Conservation (phyloP, 2,329 filamentous ascomycete genomes). For the Pseudonectria foliicola region DNA sequence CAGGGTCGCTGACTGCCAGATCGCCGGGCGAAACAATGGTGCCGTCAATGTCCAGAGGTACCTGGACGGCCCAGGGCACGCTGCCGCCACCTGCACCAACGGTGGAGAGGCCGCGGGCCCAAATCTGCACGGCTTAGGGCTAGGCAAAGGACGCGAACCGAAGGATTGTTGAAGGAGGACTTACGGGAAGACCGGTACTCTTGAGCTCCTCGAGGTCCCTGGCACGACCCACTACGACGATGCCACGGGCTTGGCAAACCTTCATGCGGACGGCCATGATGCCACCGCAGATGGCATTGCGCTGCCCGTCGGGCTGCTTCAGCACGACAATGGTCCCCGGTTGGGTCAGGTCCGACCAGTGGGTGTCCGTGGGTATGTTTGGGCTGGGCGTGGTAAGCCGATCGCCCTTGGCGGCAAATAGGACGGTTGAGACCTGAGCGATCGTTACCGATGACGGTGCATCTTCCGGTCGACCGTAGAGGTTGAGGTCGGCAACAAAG, state of each 20-base stretch:
- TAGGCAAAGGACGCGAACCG: conserved; percentile 6
- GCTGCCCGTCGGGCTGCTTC: conserved; percentile 56
- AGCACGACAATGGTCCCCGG: conserved; percentile 58
- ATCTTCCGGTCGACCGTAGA: conserved; percentile 23
- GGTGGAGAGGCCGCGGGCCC: conserved; percentile 49
- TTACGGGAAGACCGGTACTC: conserved; percentile 48
- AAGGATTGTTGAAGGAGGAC: conserved; percentile 18
- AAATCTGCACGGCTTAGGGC: conserved; percentile 35
- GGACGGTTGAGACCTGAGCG: conserved; percentile 52
- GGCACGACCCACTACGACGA: conserved; percentile 62
- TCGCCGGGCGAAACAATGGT: conserved; percentile 48
- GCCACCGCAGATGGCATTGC: conserved; percentile 67
- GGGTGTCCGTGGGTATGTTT: conserved; percentile 52
- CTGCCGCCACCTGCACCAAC: conserved; percentile 51
- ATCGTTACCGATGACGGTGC: conserved; percentile 27
- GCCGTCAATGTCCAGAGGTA: conserved; percentile 37
- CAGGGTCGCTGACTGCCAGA: conserved; percentile 60
- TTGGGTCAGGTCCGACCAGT: conserved; percentile 61
- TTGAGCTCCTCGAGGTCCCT: conserved; percentile 58
- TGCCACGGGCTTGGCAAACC: conserved; percentile 49
- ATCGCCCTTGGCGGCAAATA: conserved; percentile 54
- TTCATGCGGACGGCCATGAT: conserved; percentile 69
- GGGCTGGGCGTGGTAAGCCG: conserved; percentile 20
- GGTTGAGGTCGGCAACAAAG: conserved; percentile 52
- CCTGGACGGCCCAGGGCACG: conserved; percentile 46